Conservation (phyloP, 441 rosid species). For the Aquilaria agallochum region DNA sequence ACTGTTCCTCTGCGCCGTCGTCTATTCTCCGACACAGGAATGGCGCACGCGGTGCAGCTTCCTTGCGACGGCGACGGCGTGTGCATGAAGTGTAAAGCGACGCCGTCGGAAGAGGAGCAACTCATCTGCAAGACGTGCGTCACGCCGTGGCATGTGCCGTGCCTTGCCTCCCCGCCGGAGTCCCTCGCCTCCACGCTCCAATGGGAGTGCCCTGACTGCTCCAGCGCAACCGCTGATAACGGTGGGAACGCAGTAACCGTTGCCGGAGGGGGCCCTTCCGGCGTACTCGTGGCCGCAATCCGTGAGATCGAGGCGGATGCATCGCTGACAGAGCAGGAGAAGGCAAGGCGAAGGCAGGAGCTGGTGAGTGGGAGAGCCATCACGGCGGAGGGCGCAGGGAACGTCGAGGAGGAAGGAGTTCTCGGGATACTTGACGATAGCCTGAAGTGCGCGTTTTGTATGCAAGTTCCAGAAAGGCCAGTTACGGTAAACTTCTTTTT, state of each 20-base stretch:
- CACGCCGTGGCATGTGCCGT: constrained; percentile 41
- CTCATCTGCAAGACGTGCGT: constrained; percentile 36
- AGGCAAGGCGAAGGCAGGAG: constrained; percentile 24
- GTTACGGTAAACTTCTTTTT: constrained; percentile 9
- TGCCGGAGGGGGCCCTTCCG: background rate
- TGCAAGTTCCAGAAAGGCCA: constrained; percentile 11
- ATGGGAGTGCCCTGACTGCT: constrained; percentile 22
- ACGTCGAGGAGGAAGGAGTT: constrained; percentile 2
- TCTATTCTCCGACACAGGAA: no score
- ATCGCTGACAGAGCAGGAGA: constrained; percentile 22
- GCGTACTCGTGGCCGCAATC: constrained; percentile 13
- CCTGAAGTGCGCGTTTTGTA: constrained; percentile 17
- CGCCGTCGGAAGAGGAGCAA: constrained; percentile 28
- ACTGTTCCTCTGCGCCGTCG: no score
- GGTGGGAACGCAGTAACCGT: background rate
- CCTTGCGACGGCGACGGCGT: constrained; percentile 38
- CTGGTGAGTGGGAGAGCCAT: constrained; percentile 7
- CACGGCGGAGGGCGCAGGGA: constrained; percentile 8
- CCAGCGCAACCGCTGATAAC: background rate
- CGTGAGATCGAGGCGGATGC: constrained; percentile 17
- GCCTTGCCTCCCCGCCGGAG: constrained; percentile 6
- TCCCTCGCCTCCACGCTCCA: constrained; percentile 9
- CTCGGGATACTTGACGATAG: background rate
- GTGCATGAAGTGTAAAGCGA: constrained; percentile 39
- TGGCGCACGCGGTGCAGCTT: no score